Evolutionary conservation across 257 asterid genomes (phyloP).

Genomic region (Dorcoceras hygrometricum): DNA sequence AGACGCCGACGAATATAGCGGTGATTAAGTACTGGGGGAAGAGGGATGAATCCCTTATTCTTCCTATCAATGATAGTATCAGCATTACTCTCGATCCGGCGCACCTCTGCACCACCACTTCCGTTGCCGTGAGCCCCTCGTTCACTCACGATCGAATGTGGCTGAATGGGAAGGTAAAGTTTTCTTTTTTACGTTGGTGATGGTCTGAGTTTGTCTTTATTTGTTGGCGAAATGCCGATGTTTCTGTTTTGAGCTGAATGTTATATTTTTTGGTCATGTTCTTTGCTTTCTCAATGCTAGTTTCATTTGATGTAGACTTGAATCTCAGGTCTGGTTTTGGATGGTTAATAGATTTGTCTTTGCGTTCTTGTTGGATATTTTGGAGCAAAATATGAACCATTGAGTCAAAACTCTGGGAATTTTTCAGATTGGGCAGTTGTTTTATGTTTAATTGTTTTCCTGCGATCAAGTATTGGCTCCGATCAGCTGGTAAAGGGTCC

Average conservation of each 20-base stretch:
- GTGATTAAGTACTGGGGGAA: conserved; percentile 99
- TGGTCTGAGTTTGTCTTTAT: no score
- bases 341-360: no score
- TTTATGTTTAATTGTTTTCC: neutral
- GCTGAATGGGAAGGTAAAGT: conserved; percentile 83
- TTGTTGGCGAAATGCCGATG: neutral
- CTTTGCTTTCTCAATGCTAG: neutral
- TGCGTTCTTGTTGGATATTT: neutral
- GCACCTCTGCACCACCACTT: conserved; percentile 97
- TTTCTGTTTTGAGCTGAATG: neutral
- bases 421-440: neutral
- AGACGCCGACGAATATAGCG: conserved; percentile 94
- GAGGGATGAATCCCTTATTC: conserved; percentile 71
- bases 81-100: conserved; percentile 95
- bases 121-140: conserved; percentile 90
- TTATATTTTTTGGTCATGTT: neutral
- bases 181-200: neutral
- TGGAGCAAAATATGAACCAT: neutral
- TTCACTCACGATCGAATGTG: conserved; percentile 82
- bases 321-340: neutral
- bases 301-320: neutral
- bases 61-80: conserved; percentile 90
- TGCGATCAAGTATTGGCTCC: neutral
- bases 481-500: neutral
- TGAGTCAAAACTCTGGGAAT: neutral